Evolutionary conservation across 2,329 filamentous ascomycete species (phyloP).

Genomic region (Cercospora zeina): DNA sequence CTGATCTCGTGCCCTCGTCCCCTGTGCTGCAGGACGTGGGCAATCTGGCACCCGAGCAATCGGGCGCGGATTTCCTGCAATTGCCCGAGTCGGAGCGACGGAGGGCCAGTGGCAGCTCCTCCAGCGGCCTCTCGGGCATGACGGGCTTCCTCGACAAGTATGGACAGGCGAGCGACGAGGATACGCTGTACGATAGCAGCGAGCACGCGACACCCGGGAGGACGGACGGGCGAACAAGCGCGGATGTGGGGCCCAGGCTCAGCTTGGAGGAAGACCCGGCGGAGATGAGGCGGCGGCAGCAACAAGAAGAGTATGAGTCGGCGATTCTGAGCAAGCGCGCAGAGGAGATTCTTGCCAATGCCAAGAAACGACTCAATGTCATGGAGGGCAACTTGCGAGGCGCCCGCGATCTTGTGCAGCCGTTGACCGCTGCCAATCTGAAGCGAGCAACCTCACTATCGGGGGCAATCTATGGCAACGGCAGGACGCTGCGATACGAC

Average conservation of each 20-base stretch:
- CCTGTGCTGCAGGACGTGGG: constrained; percentile 38
- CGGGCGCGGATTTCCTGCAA: constrained; percentile 20
- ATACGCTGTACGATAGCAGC: constrained; percentile 26
- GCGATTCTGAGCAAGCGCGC: constrained; percentile 76
- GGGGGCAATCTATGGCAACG: constrained; percentile 24
- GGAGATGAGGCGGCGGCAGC: constrained; percentile 41
- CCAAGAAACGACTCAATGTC: constrained; percentile 82
- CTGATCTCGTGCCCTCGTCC: constrained; percentile 33
- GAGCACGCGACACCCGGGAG: constrained; percentile 17
- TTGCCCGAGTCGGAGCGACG: constrained; percentile 34
- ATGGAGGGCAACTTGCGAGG: constrained; percentile 91
- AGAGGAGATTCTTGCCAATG: constrained; percentile 88
- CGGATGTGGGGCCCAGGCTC: constrained; percentile 4
- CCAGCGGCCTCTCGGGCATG: constrained; percentile 48
- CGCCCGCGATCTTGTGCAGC: constrained; percentile 57
- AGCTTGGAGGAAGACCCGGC: constrained; percentile 29
- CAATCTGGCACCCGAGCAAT: constrained; percentile 33
- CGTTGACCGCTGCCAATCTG: constrained; percentile 43
- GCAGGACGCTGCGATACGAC: constrained; percentile 27
- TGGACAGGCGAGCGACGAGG: constrained; percentile 30
- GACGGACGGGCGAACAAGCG: constrained; percentile 10
- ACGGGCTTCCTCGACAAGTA: constrained; percentile 39
- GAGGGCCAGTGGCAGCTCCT: constrained; percentile 42
- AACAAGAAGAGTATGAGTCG: constrained; percentile 64
- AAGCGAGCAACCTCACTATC: constrained; percentile 41